Base-by-base conservation (phyloP, 306 rosid genomes). In the Betula pendula region DNA sequence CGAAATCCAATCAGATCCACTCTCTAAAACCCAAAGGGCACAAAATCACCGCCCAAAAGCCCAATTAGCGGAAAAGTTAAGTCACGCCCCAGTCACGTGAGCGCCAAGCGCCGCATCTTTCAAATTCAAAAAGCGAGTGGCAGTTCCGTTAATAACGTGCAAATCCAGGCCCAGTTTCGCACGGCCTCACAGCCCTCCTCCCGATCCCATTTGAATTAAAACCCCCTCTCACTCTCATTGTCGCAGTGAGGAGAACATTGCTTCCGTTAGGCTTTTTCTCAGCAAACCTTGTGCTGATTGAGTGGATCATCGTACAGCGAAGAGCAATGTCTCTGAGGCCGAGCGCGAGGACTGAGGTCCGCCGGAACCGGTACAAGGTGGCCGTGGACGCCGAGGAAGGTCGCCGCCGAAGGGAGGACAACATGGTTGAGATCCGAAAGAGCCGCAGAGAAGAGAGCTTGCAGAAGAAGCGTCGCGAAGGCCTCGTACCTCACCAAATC, bases 381-480 rank as follows among this genome's bases (percentile, higher is more conserved):
- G 98, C 98, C 33, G 98, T 96, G 49, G 99, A 96, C 52, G 99
- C 98, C 22, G 98, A 96, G 82, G 98, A 96, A 81, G 99, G 99
- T 48, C 94, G 98, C 48, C 80, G 99, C 40, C 88, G 99, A 51
- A 88, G 98, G 20, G 99, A 96, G 82, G 99, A 96, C 81, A 88
- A 92, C 49, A 87, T 96, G 96, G 98, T 96, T 6, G 99, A 96
- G 99, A 96, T 96, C 93, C 91, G 99, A 35, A 96, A 93, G 94
- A 92, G 79, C 60, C 94, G 96, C 1, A 81, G 99, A 7, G 99
- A 96, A 76, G 99, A 96, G 85, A 96, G 98, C 75, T 86, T 96
- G 77, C 86, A 77, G 83, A 96, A 96, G 93, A 93, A 96, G 88
- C 88, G 99, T 48, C 96, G 99, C 2, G 99, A 96, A 77, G 99